Conservation (phyloP, 2,329 filamentous ascomycete genomes). For the Drechslera avenae region DNA sequence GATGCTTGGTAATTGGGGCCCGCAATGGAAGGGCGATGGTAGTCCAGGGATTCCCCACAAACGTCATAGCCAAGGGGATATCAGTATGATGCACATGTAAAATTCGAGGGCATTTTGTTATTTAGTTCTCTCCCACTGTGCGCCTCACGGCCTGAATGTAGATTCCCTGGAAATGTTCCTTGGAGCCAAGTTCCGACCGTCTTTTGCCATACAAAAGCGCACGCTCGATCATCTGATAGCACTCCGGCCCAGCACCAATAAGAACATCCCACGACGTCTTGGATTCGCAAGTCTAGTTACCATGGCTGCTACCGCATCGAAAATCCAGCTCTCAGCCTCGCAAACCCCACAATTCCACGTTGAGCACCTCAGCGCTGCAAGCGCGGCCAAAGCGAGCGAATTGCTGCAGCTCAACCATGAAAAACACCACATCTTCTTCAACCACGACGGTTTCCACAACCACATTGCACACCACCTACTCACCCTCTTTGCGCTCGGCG, state of each 20-base stretch:
- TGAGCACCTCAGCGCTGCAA: constrained; percentile 57
- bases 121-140: background rate
- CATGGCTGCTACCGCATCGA: constrained; percentile 44
- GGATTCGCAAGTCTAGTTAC: background rate
- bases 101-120: background rate
- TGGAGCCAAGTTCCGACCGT: background rate
- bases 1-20: background rate
- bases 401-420: constrained; percentile 78
- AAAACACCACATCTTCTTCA: constrained; percentile 82
- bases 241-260: background rate
- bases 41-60: constrained; percentile 7
- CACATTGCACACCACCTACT: constrained; percentile 82
- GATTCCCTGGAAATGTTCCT: background rate
- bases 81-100: background rate
- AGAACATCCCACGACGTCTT: too few species aligned
- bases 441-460: constrained; percentile 74
- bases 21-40: constrained; percentile 1
- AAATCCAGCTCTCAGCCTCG: constrained; percentile 50
- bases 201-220: background rate
- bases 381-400: constrained; percentile 67
- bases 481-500: constrained; percentile 76
- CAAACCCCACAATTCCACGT: constrained; percentile 56
- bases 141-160: background rate
- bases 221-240: background rate
- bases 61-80: constrained; percentile 4